Evolutionary conservation across 2,329 filamentous ascomycete genomes (phyloP), one percentile per base, ranked within the genome.

Genomic region (Fusarium duplospermum): DNA sequence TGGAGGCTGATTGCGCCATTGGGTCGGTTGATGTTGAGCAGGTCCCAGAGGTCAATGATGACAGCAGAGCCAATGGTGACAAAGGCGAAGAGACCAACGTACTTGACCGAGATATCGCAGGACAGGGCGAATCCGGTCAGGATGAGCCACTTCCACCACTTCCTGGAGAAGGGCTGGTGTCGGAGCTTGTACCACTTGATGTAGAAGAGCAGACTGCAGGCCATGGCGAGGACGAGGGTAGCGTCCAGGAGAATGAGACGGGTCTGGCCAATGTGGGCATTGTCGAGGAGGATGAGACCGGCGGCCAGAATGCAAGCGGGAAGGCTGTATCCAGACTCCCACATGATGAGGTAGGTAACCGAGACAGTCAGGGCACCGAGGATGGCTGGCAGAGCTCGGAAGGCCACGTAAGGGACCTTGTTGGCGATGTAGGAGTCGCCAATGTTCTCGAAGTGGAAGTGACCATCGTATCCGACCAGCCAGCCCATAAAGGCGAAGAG

Each of bases 121-220:
- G 95, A 98, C 81, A 99, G 89, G 70, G 93, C 93, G 82, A 99
- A 96, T 69, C 96, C 96, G 9, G 96, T 99, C 78, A 98, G 85
- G 72, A 99, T 91, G 69, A 99, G 90, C 96, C 96, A 99, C 85
- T 99, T 99, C 96, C 96, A 99, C 96, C 96, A 99, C 86, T 99
- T 98, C 71, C 95, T 91, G 69, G 93, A 91, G 82, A 99, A 99
- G 4, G 96, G 89, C 74, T 92, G 89, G 79, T 98, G 95, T 77
- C 96, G 91, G 76, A 96, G 87, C 89, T 98, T 99, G 88, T 98
- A 98, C 86, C 98, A 99, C 77, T 95, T 94, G 84, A 99, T 93
- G 84, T 99, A 99, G 87, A 90, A 95, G 66, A 98, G 88, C 66
- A 99, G 88, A 83, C 95, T 98, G 84, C 96, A 92, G 6, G 96